Conservation (phyloP, 2,329 filamentous ascomycete genomes). For the Penicillium sp. region DNA sequence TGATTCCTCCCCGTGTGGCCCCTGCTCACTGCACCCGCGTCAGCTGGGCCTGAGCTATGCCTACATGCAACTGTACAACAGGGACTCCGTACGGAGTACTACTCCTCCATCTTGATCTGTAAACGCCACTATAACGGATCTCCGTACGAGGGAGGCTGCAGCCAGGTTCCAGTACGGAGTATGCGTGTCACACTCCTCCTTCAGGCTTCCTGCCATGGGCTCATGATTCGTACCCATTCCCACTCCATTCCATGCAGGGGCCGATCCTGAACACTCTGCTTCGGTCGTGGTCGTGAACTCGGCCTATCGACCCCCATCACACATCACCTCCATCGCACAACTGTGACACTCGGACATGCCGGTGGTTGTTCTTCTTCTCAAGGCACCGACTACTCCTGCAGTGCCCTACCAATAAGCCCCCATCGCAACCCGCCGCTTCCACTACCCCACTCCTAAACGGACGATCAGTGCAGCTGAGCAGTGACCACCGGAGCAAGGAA, state of each 20-base stretch:
- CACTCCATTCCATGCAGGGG: slow-evolving; percentile 19
- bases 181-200: neutral
- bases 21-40: slow-evolving; percentile 1
- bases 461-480: slow-evolving; percentile 18
- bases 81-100: neutral
- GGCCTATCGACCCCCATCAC: neutral
- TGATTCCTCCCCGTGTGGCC: slow-evolving; percentile 4
- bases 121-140: neutral
- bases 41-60: slow-evolving; percentile 8
- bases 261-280: slow-evolving; percentile 13
- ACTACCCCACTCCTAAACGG: neutral
- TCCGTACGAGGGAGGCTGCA: neutral
- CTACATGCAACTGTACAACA: slow-evolving; percentile 1
- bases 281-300: neutral
- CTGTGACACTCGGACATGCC: slow-evolving; percentile 19
- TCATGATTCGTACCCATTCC: neutral
- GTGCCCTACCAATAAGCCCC: neutral
- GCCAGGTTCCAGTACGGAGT: neutral
- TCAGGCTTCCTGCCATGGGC: neutral
- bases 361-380: neutral
- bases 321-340: neutral
- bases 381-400: neutral
- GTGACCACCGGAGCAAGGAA: neutral
- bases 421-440: slow-evolving; percentile 3
- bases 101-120: neutral